phyloP scores from a whole-genome alignment of 164 flowering plant genomes.

The Buxus sempervirens region DNA sequence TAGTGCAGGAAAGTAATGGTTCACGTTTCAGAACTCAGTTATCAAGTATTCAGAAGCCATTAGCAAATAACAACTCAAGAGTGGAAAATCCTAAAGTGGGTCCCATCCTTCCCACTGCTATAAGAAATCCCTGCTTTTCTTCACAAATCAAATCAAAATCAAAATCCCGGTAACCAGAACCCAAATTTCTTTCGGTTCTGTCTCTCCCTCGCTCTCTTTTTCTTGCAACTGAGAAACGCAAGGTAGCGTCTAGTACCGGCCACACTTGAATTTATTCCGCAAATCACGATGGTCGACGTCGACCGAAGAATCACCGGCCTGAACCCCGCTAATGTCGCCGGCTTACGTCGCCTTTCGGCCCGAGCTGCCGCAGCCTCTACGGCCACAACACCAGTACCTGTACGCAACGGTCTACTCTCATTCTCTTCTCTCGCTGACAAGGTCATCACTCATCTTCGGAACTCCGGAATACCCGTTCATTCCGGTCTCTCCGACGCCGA shows the following conservation, averaged over 20 bases:
- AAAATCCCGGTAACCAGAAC: no score
- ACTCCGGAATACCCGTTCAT: conserved; percentile 54
- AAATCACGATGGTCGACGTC: conserved; percentile 83
- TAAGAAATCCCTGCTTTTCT: background rate
- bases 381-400: conserved; percentile 36
- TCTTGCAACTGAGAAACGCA: no score
- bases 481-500: conserved; percentile 78
- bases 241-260: no score
- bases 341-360: conserved; percentile 88
- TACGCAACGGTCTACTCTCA: conserved; percentile 56
- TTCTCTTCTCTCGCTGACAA: conserved; percentile 63
- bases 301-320: conserved; percentile 81
- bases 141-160: background rate
- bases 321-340: conserved; percentile 84
- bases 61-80: background rate
- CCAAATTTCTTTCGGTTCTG: no score
- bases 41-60: no score
- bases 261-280: no score
- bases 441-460: conserved; percentile 58
- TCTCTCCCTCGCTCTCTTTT: no score
- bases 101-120: conserved; percentile 7
- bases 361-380: conserved; percentile 66
- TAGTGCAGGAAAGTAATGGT: no score
- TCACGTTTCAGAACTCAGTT: no score
- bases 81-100: conserved; percentile 6